Evolutionary conservation across 805 yeast species (phyloP).

Genomic region (Vanderwaltozyma verrucispora): DNA sequence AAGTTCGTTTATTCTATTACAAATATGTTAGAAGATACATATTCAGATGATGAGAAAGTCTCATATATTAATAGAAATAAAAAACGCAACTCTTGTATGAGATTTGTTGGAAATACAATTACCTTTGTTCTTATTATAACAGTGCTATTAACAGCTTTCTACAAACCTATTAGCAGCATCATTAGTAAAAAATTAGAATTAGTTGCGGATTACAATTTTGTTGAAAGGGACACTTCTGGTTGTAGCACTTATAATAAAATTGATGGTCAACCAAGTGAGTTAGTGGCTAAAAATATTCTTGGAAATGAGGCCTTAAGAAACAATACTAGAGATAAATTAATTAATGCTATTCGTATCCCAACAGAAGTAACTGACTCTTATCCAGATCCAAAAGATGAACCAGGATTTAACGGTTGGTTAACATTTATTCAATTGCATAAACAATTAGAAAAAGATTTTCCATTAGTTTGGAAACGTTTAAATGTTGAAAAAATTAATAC

Average conservation of each 20-base stretch:
- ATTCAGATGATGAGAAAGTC: too few relatives aligned
- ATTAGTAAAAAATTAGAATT: too few relatives aligned
- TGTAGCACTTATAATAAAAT: not conserved
- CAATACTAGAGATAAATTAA: constrained; percentile 35
- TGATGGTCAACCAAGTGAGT: not conserved
- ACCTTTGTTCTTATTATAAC: too few relatives aligned
- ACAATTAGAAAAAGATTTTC: constrained; percentile 47
- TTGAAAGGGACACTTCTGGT: not conserved
- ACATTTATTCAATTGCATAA: constrained; percentile 39
- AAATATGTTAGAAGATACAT: too few relatives aligned
- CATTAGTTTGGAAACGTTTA: constrained; percentile 38
- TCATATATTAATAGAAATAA: too few relatives aligned
- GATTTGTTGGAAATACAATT: too few relatives aligned
- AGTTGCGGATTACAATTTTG: not conserved
- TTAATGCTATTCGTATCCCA: constrained; percentile 53
- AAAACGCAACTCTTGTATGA: too few relatives aligned
- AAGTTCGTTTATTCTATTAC: too few relatives aligned
- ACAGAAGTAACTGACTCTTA: constrained; percentile 53
- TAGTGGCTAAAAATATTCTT: not conserved
- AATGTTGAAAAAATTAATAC: constrained; percentile 48
- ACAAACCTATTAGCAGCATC: too few relatives aligned
- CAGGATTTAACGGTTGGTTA: constrained; percentile 34
- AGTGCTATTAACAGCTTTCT: too few relatives aligned
- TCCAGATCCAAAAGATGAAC: constrained; percentile 25
- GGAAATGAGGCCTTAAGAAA: constrained; percentile 2